phyloP scores from a whole-genome alignment of 768 basidiomycete genomes.

The Hortiboletus flavorubellus region DNA sequence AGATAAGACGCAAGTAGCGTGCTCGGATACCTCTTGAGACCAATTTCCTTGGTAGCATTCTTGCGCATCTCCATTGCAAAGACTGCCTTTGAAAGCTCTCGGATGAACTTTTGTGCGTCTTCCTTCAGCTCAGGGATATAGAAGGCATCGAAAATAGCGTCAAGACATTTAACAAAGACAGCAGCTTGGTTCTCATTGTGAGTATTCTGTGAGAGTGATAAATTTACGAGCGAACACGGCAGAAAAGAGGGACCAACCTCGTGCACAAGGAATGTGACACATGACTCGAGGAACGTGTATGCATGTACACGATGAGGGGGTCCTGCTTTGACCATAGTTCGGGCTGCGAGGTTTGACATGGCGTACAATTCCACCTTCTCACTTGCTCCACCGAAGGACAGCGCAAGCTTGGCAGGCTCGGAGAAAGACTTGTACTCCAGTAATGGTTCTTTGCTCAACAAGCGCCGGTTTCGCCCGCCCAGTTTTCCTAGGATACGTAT shows the following conservation, averaged over 20 bases:
- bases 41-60: slow-evolving; percentile 50
- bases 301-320: slow-evolving; percentile 47
- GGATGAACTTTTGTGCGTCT: slow-evolving; percentile 67
- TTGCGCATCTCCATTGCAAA: slow-evolving; percentile 74
- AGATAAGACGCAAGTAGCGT: slow-evolving; percentile 64
- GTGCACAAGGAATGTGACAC: slow-evolving; percentile 65
- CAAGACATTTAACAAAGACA: slow-evolving; percentile 64
- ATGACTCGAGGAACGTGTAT: slow-evolving; percentile 68
- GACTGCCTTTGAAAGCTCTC: slow-evolving; percentile 64
- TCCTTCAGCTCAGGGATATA: slow-evolving; percentile 65
- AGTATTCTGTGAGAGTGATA: slow-evolving; percentile 50
- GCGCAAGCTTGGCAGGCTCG: slow-evolving; percentile 62
- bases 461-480: slow-evolving; percentile 87
- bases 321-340: slow-evolving; percentile 51
- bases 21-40: slow-evolving; percentile 52
- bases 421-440: slow-evolving; percentile 70
- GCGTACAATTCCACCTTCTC: slow-evolving; percentile 67
- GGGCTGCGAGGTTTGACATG: slow-evolving; percentile 60
- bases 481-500: slow-evolving; percentile 96
- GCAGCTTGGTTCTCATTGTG: slow-evolving; percentile 70
- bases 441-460: slow-evolving; percentile 76
- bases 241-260: slow-evolving; percentile 50
- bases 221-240: not conserved
- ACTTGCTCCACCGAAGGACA: slow-evolving; percentile 70
- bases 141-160: slow-evolving; percentile 76